Evolutionary conservation across 2,329 filamentous ascomycete genomes (phyloP).

Genomic region (Colletotrichum sp.): DNA sequence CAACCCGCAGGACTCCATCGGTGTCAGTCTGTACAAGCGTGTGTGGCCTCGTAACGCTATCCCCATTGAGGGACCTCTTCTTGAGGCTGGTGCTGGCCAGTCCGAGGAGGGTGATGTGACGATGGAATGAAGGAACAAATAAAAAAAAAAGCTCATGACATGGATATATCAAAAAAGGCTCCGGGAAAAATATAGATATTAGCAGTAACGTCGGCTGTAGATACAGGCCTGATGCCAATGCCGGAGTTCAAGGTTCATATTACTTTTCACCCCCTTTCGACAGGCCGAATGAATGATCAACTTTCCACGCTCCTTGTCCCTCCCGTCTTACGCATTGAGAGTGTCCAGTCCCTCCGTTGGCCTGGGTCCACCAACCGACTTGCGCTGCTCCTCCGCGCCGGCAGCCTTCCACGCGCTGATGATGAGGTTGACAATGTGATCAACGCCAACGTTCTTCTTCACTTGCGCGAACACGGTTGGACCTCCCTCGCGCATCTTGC

Average conservation of each 20-base stretch:
- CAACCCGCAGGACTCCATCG: conserved; percentile 93
- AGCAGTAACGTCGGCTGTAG: conserved; percentile 13
- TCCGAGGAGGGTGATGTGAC: conserved; percentile 36
- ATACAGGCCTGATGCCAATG: conserved; percentile 14
- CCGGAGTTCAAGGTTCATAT: conserved; percentile 6
- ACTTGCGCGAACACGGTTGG: conserved; percentile 97
- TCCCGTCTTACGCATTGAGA: conserved; percentile 28
- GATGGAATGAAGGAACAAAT: conserved; percentile 41
- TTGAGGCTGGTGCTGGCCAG: conserved; percentile 34
- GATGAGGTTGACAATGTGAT: conserved; percentile 87
- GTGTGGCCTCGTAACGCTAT: conserved; percentile 77
- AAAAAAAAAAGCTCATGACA: conserved; percentile 23
- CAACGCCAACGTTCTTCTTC: conserved; percentile 86
- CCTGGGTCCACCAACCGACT: conserved; percentile 59
- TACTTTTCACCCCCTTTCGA: background rate
- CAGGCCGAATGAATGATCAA: background rate
- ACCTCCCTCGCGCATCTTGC: conserved; percentile 94
- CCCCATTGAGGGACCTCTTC: conserved; percentile 46
- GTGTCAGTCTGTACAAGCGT: conserved; percentile 86
- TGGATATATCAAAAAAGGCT: conserved; percentile 1
- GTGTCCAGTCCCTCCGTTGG: conserved; percentile 61
- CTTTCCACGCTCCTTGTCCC: background rate
- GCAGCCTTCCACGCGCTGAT: conserved; percentile 91
- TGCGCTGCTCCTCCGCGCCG: conserved; percentile 71
- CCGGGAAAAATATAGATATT: conserved; percentile 12